A percentile compares a stretch with the other conserved stretches of the same genome.
These are phyloP conservation scores for Penicillium paneum DNA, from an alignment of 2,329 filamentous ascomycete genomes.

Conservation along the genomic window DNA sequence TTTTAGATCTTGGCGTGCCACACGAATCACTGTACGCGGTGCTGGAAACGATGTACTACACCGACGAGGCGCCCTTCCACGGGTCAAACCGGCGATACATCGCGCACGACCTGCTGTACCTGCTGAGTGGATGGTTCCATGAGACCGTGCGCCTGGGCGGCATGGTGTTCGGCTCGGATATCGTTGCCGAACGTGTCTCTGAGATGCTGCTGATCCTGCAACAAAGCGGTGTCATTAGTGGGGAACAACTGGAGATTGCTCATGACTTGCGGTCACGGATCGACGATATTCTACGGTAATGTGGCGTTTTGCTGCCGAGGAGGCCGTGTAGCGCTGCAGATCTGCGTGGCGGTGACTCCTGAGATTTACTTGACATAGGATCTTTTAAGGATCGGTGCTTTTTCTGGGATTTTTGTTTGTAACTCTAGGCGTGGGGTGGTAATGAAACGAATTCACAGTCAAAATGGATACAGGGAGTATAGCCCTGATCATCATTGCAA, in stretches of 20 bases:
- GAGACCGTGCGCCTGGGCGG: slow-evolving; percentile 55
- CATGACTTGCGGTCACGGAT: slow-evolving; percentile 44
- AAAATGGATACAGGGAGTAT: not conserved
- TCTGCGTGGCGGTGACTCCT: slow-evolving; percentile 3
- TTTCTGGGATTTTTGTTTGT: not conserved
- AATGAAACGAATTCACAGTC: slow-evolving; percentile 13
- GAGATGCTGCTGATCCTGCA: slow-evolving; percentile 47
- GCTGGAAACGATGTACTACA: slow-evolving; percentile 65
- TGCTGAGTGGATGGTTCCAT: slow-evolving; percentile 60
- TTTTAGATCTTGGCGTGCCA: slow-evolving; percentile 61
- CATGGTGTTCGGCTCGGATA: slow-evolving; percentile 58
- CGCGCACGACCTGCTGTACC: slow-evolving; percentile 60
- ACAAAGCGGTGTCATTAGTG: slow-evolving; percentile 38
- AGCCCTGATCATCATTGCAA: not conserved
- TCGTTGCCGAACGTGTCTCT: slow-evolving; percentile 51
- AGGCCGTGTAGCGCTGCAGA: not conserved
- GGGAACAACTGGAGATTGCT: slow-evolving; percentile 37
- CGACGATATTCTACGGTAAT: slow-evolving; percentile 39
- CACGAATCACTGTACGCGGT: slow-evolving; percentile 61
- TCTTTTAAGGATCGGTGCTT: not conserved
- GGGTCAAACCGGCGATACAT: slow-evolving; percentile 56
- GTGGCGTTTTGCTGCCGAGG: not conserved
- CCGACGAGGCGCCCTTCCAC: slow-evolving; percentile 62
- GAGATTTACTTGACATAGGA: slow-evolving; percentile 2
- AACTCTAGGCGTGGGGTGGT: slow-evolving; percentile 15